Percentiles rank a stretch among this genome's conserved stretches.
Conservation (phyloP, 441 rosid species). For the Populus trichocarpa region DNA sequence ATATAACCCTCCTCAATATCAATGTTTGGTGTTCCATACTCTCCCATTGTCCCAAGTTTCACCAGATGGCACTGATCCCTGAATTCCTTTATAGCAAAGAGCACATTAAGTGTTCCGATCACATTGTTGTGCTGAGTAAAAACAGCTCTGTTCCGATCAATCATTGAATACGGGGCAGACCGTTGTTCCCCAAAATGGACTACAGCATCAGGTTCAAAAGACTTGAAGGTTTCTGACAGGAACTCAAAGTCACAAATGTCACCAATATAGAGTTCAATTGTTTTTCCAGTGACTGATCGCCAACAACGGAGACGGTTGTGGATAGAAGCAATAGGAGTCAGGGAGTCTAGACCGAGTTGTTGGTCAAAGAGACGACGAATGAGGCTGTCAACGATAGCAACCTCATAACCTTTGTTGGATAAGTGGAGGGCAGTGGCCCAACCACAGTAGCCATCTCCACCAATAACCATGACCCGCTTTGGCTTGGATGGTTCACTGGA, state of each 20-base stretch:
- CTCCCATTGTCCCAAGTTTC: constrained; percentile 97
- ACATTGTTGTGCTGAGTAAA: constrained; percentile 91
- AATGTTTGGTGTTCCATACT: constrained; percentile 94
- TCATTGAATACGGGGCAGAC: constrained; percentile 97
- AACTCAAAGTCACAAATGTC: constrained; percentile 93
- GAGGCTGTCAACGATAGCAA: constrained; percentile 80
- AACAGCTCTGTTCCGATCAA: constrained; percentile 84
- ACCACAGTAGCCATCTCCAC: constrained; percentile 97
- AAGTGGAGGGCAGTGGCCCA: constrained; percentile 97
- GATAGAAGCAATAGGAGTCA: constrained; percentile 85
- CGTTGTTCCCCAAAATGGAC: constrained; percentile 96
- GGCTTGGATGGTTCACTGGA: constrained; percentile 41
- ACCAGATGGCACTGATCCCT: constrained; percentile 85
- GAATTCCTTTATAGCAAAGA: constrained; percentile 93
- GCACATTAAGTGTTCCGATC: constrained; percentile 88
- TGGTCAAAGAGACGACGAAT: constrained; percentile 85
- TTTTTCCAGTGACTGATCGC: constrained; percentile 79
- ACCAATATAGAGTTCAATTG: constrained; percentile 72
- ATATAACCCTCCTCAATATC: constrained; percentile 97
- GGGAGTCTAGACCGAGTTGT: constrained; percentile 83
- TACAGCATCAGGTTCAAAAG: constrained; percentile 84
- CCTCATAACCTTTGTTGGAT: constrained; percentile 76
- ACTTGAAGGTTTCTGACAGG: constrained; percentile 67
- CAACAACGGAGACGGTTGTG: constrained; percentile 76
- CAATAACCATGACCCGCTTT: constrained; percentile 81